Evolutionary conservation across 1,284 basidiomycete species (phyloP), one percentile per base, ranked within the genome.

Genomic region (Pseudozyma flocculosa): DNA sequence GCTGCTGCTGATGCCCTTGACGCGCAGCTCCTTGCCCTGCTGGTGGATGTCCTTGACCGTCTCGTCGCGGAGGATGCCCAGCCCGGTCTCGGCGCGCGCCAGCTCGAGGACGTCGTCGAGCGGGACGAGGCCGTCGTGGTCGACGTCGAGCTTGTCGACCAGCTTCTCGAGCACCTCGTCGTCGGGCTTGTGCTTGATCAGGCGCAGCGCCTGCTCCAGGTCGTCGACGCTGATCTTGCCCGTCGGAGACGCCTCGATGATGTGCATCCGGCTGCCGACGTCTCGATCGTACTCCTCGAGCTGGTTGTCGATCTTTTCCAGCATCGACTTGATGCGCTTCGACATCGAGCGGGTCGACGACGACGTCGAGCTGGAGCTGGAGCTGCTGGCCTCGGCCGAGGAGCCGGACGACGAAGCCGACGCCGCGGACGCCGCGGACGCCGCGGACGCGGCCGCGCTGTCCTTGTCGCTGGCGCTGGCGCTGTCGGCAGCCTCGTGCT

Each of bases 241-340:
- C 74, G 94, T 88, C 0, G 87, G 84, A 73, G 94, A 91, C 34
- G 89, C 87, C 61, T 92, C 88, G 73, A 99, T 96, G 82, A 94
- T 87, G 80, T 97, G 91, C 73, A 99, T 84, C 30, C 89, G 89
- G 59, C 84, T 88, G 36, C 94, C 95, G 30, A 98, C 76, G 42
- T 78, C 77, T 18, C 66, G 58, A 56, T 98, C 94, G 80, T 97
- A 98, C 61, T 88, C 92, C 70, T 90, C 85, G 11, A 98, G 83
- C 79, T 98, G 94, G 39, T 83, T 80, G 81, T 99, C 94, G 79
- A 99, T 89, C 83, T 94, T 94, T 70, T 88, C 90, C 54, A 99
- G 85, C 92, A 99, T 96, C 36, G 85, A 84, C 54, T 92, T 88
- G 78, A 99, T 93, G 43, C 90, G 88, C 82, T 97, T 96, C 64